Conservation (phyloP, 345 rosid genomes). For the Trapa bicornis region DNA sequence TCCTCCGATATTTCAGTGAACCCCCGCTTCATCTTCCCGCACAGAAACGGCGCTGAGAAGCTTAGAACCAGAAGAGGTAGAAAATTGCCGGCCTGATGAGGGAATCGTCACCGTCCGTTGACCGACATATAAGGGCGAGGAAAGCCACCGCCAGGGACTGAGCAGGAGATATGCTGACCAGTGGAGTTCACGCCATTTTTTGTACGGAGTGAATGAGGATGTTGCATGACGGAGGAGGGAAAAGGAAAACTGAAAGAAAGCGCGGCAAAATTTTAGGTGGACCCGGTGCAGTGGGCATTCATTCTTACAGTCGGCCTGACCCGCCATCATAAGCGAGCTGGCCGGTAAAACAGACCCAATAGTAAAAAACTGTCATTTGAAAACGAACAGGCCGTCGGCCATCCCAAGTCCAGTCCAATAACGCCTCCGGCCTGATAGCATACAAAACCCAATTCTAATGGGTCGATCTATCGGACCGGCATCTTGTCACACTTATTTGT, state of each 20-base stretch:
- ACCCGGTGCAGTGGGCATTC: neutral
- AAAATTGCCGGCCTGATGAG: neutral
- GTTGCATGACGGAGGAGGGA: neutral
- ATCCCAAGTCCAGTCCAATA: no score
- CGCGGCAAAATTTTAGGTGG: neutral
- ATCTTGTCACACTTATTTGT: no score
- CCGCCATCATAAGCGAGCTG: no score
- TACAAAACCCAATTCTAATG: no score
- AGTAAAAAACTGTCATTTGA: no score
- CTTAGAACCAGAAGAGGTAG: neutral
- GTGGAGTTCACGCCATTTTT: slow-evolving; percentile 1
- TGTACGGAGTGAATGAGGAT: neutral
- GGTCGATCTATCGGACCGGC: no score
- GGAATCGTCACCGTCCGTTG: neutral
- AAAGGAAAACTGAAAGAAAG: neutral
- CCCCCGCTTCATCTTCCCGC: slow-evolving; percentile 13
- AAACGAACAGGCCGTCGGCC: no score
- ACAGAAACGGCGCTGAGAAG: neutral
- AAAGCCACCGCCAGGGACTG: neutral
- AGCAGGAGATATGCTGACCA: neutral
- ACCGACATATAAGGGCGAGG: neutral
- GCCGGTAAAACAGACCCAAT: no score
- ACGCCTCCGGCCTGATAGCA: no score
- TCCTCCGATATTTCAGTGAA: slow-evolving; percentile 71
- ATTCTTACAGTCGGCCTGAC: no score